phyloP scores from a whole-genome alignment of 768 basidiomycete species.

The Ramaria sp. region DNA sequence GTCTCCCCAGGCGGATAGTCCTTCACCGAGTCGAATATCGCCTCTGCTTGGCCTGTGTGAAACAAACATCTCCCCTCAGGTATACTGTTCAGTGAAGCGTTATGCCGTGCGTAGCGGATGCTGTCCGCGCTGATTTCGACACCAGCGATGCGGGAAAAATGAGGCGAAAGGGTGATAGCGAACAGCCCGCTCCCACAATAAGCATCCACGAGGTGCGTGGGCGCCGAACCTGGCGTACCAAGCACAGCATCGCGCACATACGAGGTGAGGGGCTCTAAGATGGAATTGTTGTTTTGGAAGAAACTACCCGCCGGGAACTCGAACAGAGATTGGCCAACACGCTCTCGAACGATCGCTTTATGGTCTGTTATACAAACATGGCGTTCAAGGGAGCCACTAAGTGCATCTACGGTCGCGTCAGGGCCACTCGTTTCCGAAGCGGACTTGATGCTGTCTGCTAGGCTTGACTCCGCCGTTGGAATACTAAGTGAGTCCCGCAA shows the following conservation, averaged over 20 bases:
- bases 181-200: constrained; percentile 91
- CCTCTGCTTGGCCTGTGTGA: constrained; percentile 71
- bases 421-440: constrained; percentile 11
- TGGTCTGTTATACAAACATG: constrained; percentile 83
- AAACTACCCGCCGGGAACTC: constrained; percentile 83
- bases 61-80: constrained; percentile 50
- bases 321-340: constrained; percentile 71
- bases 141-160: constrained; percentile 71
- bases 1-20: constrained; percentile 58
- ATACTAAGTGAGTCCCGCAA: constrained; percentile 72
- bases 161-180: constrained; percentile 67
- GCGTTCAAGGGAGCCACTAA: constrained; percentile 32
- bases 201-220: constrained; percentile 88
- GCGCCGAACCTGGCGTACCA: constrained; percentile 13
- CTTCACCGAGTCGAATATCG: constrained; percentile 64
- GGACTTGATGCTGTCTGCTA: neutral
- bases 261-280: constrained; percentile 71
- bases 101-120: constrained; percentile 56
- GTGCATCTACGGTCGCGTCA: constrained; percentile 22
- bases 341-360: constrained; percentile 70
- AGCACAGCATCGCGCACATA: constrained; percentile 68
- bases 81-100: constrained; percentile 55
- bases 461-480: neutral
- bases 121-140: constrained; percentile 76
- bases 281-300: constrained; percentile 98